Percentiles rank a stretch among this genome's conserved stretches.
Conservation (phyloP, 352 stramenopile species). For the Globisporangium uncinulatum region DNA sequence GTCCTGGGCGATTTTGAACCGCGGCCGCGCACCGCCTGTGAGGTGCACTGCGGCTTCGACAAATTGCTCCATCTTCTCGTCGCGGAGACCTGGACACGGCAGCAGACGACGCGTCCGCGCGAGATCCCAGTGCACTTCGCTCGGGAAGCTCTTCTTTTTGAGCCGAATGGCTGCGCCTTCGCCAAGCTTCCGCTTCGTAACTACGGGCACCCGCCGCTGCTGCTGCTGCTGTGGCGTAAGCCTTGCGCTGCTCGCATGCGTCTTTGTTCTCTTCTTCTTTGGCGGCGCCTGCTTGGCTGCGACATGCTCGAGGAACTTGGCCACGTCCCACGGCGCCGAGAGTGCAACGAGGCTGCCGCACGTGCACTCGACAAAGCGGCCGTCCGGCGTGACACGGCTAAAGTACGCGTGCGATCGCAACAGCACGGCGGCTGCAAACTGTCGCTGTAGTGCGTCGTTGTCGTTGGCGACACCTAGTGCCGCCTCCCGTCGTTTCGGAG, state of each 20-base stretch:
- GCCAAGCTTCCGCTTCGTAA: slow-evolving; percentile 6
- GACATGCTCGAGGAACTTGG: slow-evolving; percentile 56
- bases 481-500: slow-evolving; percentile 7
- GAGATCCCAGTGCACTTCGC: slow-evolving; percentile 52
- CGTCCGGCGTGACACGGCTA: slow-evolving; percentile 53
- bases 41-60: slow-evolving; percentile 52
- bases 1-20: slow-evolving; percentile 62
- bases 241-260: too few relatives aligned
- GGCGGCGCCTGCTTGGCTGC: slow-evolving; percentile 39
- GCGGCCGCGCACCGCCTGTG: slow-evolving; percentile 55
- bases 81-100: slow-evolving; percentile 62
- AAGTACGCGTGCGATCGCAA: slow-evolving; percentile 44
- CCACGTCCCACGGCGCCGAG: slow-evolving; percentile 38
- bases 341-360: slow-evolving; percentile 63
- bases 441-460: not conserved
- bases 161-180: slow-evolving; percentile 16
- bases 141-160: slow-evolving; percentile 41
- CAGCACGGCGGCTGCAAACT: slow-evolving; percentile 25
- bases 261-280: slow-evolving; percentile 17
- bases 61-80: slow-evolving; percentile 46
- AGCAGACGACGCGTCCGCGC: slow-evolving; percentile 30
- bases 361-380: slow-evolving; percentile 59
- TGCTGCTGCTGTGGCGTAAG: not conserved
- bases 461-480: not conserved
- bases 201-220: not conserved